These are phyloP conservation scores for Backusella psychrophila DNA, from an alignment of 192 early-diverging fungal species.

Conservation along the genomic window DNA sequence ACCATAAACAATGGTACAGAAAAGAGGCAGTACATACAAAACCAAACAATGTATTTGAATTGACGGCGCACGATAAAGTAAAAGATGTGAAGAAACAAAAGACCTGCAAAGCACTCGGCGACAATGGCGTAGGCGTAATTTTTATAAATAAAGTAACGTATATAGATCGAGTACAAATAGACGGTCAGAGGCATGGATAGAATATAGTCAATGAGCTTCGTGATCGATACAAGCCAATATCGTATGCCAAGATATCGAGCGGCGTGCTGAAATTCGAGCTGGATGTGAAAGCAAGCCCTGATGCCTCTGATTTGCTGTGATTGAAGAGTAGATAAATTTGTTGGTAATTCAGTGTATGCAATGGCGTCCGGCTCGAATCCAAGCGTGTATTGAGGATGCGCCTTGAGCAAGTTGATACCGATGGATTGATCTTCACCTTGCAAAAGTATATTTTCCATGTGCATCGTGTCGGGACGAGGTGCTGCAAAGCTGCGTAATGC, in stretches of 20 bases:
- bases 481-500: constrained; percentile 30
- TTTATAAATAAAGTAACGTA: constrained; percentile 25
- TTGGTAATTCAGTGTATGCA: constrained; percentile 30
- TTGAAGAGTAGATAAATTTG: constrained; percentile 30
- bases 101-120: constrained; percentile 16
- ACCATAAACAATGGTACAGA: constrained; percentile 33
- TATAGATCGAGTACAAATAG: constrained; percentile 30
- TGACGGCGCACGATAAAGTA: constrained; percentile 31
- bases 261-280: constrained; percentile 28
- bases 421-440: constrained; percentile 39
- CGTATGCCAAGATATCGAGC: constrained; percentile 22
- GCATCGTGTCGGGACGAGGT: constrained; percentile 29
- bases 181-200: constrained; percentile 27
- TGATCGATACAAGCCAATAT: constrained; percentile 30
- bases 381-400: constrained; percentile 26
- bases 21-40: constrained; percentile 25
- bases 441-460: constrained; percentile 35
- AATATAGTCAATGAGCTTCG: constrained; percentile 29
- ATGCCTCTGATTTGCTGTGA: constrained; percentile 25
- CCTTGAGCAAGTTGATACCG: constrained; percentile 23
- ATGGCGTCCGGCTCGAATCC: constrained; percentile 41
- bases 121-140: constrained; percentile 20
- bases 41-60: constrained; percentile 39
- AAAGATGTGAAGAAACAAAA: constrained; percentile 26
- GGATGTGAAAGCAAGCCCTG: constrained; percentile 32